Percentiles rank a stretch among this genome's conserved stretches.
Conservation (phyloP, 257 asterid genomes). For the Henckelia pumila region DNA sequence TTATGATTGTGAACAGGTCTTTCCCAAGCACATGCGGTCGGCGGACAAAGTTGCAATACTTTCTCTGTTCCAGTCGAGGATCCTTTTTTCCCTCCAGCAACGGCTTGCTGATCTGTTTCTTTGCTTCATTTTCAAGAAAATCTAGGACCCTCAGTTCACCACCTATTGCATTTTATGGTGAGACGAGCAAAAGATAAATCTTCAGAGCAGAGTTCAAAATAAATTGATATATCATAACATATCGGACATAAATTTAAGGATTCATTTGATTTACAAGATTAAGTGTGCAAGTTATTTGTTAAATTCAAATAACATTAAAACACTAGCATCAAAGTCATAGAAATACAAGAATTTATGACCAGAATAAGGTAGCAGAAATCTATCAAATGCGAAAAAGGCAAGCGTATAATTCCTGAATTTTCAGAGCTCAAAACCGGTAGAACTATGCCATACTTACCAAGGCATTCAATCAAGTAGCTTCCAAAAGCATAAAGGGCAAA, state of each 20-base stretch:
- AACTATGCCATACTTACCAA: constrained; percentile 51
- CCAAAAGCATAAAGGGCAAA: constrained; percentile 93
- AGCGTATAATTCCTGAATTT: not conserved
- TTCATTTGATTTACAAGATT: not conserved
- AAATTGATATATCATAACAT: not conserved
- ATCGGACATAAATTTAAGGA: no score
- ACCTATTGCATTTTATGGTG: constrained; percentile 43
- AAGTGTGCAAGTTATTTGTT: not conserved
- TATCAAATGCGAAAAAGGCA: not conserved
- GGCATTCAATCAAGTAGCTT: constrained; percentile 93
- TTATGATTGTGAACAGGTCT: constrained; percentile 66
- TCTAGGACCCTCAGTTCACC: constrained; percentile 63
- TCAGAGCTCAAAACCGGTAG: constrained; percentile 1
- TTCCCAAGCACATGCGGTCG: constrained; percentile 64
- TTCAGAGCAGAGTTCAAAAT: not conserved
- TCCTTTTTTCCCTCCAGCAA: constrained; percentile 52
- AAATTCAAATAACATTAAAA: not conserved
- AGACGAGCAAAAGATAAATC: constrained; percentile 2
- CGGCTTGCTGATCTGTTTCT: constrained; percentile 49
- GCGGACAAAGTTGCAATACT: constrained; percentile 51
- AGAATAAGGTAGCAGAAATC: not conserved
- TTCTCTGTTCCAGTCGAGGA: constrained; percentile 31
- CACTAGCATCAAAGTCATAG: no score
- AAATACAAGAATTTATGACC: not conserved
- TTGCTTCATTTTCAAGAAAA: constrained; percentile 70